phyloP scores from a whole-genome alignment of 1,284 basidiomycete species.

The Trichosporon inkin region DNA sequence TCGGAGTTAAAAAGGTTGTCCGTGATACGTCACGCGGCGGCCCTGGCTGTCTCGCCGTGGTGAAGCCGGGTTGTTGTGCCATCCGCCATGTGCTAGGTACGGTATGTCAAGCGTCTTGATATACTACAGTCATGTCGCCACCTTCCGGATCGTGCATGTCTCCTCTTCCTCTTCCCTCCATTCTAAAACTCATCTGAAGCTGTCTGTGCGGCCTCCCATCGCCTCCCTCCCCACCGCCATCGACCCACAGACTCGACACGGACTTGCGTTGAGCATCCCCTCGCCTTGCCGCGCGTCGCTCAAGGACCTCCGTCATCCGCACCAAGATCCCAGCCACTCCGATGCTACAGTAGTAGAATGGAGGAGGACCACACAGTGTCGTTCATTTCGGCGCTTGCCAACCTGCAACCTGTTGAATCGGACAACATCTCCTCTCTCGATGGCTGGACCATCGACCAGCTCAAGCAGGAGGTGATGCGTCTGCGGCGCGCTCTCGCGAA shows the following conservation, averaged over 20 bases:
- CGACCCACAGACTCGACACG: not conserved
- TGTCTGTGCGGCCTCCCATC: no score
- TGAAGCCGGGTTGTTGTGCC: not conserved
- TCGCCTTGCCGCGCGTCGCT: not conserved
- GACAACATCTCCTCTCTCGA: conserved; percentile 21
- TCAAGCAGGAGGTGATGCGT: conserved; percentile 33
- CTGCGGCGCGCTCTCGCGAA: conserved; percentile 23
- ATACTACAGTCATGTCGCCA: conserved; percentile 8
- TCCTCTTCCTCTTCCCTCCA: not conserved
- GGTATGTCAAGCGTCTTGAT: not conserved
- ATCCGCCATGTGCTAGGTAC: conserved; percentile 3
- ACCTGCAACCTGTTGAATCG: conserved; percentile 11
- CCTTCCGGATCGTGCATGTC: conserved; percentile 3
- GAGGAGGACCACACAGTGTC: conserved; percentile 24
- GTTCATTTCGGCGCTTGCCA: conserved; percentile 20
- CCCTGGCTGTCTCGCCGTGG: not conserved
- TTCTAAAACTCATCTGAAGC: not conserved
- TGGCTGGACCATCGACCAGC: conserved; percentile 30
- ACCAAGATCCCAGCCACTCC: not conserved
- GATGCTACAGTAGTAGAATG: conserved; percentile 14
- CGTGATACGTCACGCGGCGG: conserved; percentile 3
- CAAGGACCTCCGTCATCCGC: not conserved
- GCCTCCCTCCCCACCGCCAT: no score
- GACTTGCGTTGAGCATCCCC: not conserved
- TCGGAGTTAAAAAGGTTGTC: conserved; percentile 8